Evolutionary conservation across 768 basidiomycete genomes (phyloP).

Genomic region (Solioccasus polychromus): DNA sequence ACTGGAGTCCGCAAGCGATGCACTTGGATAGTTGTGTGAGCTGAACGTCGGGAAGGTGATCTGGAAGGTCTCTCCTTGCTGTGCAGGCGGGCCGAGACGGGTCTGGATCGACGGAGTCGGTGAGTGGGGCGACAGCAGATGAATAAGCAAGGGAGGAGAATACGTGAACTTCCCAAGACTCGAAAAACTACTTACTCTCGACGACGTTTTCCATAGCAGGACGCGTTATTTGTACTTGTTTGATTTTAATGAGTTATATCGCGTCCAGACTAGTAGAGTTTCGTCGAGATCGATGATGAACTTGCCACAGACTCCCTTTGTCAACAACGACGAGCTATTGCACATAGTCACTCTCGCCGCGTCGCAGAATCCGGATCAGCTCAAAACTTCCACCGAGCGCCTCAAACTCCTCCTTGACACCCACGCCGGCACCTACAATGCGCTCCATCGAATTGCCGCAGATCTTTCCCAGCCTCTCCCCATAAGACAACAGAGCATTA

Average conservation of each 20-base stretch:
- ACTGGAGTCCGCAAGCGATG: conserved; percentile 58
- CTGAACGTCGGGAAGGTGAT: conserved; percentile 45
- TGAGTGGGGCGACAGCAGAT: not conserved
- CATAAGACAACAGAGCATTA: conserved; percentile 77
- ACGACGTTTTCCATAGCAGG: conserved; percentile 17
- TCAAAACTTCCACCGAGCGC: conserved; percentile 50
- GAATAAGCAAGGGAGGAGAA: conserved; percentile 36
- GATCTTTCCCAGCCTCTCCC: conserved; percentile 55
- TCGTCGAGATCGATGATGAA: conserved; percentile 21
- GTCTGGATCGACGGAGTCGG: not conserved
- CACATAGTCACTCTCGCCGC: conserved; percentile 64
- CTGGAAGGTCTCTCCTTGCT: conserved; percentile 13
- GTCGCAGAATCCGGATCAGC: conserved; percentile 60
- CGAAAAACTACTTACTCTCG: too few relatives aligned
- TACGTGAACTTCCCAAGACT: too few relatives aligned
- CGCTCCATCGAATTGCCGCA: conserved; percentile 70
- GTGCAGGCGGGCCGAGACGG: conserved; percentile 1
- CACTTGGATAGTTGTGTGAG: conserved; percentile 53
- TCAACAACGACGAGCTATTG: conserved; percentile 63
- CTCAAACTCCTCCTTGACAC: conserved; percentile 63
- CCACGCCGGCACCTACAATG: conserved; percentile 67
- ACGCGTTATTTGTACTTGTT: conserved; percentile 48
- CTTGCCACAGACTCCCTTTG: conserved; percentile 31
- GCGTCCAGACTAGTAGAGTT: not conserved
- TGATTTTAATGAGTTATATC: conserved; percentile 12